Evolutionary conservation across 352 stramenopile species (phyloP).

Genomic region (Globisporangium megalacanthum): DNA sequence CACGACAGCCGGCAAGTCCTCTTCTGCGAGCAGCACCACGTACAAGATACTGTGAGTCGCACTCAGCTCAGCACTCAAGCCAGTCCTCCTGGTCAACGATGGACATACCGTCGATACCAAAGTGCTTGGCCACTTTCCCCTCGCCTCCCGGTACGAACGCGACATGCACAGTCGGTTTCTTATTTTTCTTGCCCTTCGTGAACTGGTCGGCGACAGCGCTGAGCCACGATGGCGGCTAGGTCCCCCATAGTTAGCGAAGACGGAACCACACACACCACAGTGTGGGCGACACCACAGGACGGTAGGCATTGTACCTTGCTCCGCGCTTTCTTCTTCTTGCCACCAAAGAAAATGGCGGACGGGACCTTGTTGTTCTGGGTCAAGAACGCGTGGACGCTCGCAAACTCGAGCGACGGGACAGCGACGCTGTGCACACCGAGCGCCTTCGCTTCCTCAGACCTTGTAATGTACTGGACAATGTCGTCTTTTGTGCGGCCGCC

Average conservation of each 20-base stretch:
- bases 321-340: constrained; percentile 31
- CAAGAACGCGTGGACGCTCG: constrained; percentile 53
- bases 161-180: constrained; percentile 41
- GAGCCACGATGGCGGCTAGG: constrained; percentile 50
- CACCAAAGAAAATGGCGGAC: constrained; percentile 69
- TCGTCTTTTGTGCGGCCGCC: constrained; percentile 52
- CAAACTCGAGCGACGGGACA: constrained; percentile 43
- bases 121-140: constrained; percentile 60
- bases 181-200: constrained; percentile 53
- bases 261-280: too few species aligned
- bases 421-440: constrained; percentile 48
- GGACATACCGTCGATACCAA: constrained; percentile 35
- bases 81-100: background rate
- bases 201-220: constrained; percentile 52
- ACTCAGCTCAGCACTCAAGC: too few species aligned
- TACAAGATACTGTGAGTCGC: too few species aligned
- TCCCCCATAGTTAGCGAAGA: background rate
- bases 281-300: too few species aligned
- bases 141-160: constrained; percentile 59
- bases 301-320: constrained; percentile 21
- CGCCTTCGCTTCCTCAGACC: constrained; percentile 60
- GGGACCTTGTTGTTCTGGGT: constrained; percentile 36
- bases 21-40: constrained; percentile 11
- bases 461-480: constrained; percentile 73
- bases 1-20: constrained; percentile 51